Evolutionary conservation across 1,139 yeast species (phyloP), one percentile per base, ranked within the genome.

Genomic region (Zygoascus meyerae): DNA sequence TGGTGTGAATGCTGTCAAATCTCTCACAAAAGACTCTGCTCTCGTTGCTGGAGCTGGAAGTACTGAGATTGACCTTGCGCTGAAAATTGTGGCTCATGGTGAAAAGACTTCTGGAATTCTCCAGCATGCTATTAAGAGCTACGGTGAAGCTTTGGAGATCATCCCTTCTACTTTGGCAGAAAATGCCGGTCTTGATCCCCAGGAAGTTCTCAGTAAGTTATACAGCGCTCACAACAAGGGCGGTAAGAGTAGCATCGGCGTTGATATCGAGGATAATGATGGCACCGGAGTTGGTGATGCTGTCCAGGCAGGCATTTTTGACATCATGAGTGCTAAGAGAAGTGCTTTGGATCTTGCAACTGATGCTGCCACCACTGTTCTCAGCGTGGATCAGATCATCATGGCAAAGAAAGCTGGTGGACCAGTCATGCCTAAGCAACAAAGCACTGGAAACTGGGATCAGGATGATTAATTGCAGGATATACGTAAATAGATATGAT

Each of bases 371-470:
- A 78, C 77, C 56, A 92, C 98, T 2, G 86, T 92, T 46, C 75
- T 92, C 54, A 82, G 95, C 18, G 90, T 89, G 41, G 95, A 86
- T 66, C 95, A 85, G 71, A 86, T 86, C 61, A 86, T 86, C 63
- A 87, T 86, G 86, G 95, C 95, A 43, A 86, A 86, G 76, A 79
- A 95, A 62, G 95, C 96, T 1, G 98, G 98, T 56, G 98, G 98
- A 26, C 98, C 98, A 40, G 84, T 75, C 41, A 81, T 89, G 76
- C 96, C 97, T 46, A 76, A 81, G 58, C 95, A 86, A 63, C 85
- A 82, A 57, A 81, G 83, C 65, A 92, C 94, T 40, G 96, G 96
- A 50, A 90, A 90, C 72, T 90, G 98, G 98, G 98, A 90, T 65
- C 95, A 84, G 69, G 97, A 78, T 51, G 96, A 89, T 69, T 87